Conservation (phyloP, 495 filamentous ascomycete species). For the Darksidea phi region DNA sequence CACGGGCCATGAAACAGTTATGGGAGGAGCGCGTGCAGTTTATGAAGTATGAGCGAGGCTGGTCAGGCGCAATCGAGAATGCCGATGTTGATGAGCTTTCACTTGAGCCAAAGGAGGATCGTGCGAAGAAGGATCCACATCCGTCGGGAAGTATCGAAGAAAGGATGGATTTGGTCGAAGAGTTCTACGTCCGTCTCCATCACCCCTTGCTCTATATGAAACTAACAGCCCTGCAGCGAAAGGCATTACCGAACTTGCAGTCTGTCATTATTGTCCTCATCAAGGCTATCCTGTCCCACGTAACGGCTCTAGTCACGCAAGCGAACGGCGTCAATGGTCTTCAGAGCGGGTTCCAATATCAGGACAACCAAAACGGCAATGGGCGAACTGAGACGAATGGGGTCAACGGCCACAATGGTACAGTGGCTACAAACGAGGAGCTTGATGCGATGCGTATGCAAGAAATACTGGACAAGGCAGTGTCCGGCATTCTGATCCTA, state of each 20-base stretch:
- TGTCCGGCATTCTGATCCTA: constrained; percentile 79
- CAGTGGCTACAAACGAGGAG: constrained; percentile 60
- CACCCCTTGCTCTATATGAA: background rate
- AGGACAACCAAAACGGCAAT: constrained; percentile 44
- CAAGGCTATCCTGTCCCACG: constrained; percentile 80
- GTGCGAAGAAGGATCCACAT: constrained; percentile 13
- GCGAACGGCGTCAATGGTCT: constrained; percentile 50
- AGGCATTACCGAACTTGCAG: constrained; percentile 79
- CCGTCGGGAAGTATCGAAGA: constrained; percentile 37
- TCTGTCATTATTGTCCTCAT: constrained; percentile 91
- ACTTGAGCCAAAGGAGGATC: constrained; percentile 46
- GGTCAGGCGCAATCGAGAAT: constrained; percentile 47
- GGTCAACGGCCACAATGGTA: constrained; percentile 29
- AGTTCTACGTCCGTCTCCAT: constrained; percentile 70
- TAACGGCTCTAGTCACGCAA: constrained; percentile 63
- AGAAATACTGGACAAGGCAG: constrained; percentile 87
- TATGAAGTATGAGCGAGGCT: constrained; percentile 87
- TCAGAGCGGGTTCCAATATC: constrained; percentile 43
- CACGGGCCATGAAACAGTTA: constrained; percentile 82
- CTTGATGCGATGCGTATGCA: constrained; percentile 74
- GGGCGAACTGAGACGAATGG: constrained; percentile 27
- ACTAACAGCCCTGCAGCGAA: constrained; percentile 51
- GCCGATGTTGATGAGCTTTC: constrained; percentile 27
- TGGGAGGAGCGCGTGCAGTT: constrained; percentile 92
- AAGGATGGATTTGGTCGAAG: constrained; percentile 62